A percentile compares a stretch with the other conserved stretches of the same genome.
Conservation (phyloP, 768 basidiomycete species). For the Russula brevipes region DNA sequence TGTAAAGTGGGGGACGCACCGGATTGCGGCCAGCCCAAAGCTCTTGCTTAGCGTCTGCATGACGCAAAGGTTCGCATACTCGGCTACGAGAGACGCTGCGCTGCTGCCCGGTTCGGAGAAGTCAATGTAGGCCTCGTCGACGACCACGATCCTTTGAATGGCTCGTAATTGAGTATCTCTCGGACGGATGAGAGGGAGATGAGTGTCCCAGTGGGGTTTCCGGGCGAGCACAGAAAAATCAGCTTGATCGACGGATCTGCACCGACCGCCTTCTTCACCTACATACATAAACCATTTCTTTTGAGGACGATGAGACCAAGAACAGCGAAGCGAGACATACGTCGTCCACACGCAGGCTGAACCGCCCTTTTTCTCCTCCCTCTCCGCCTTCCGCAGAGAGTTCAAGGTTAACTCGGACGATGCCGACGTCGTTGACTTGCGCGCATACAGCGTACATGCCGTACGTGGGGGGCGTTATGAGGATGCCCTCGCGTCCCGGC, state of each 20-base stretch:
- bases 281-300: slow-evolving; percentile 3
- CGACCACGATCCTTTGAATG: slow-evolving; percentile 84
- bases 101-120: slow-evolving; percentile 63
- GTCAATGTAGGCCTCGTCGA: slow-evolving; percentile 98
- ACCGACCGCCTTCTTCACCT: slow-evolving; percentile 69
- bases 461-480: slow-evolving; percentile 93
- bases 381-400: slow-evolving; percentile 57
- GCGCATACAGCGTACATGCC: slow-evolving; percentile 97
- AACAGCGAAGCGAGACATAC: slow-evolving; percentile 38
- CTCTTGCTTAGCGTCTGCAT: slow-evolving; percentile 96
- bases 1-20: slow-evolving; percentile 45
- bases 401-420: slow-evolving; percentile 73
- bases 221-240: slow-evolving; percentile 93
- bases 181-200: slow-evolving; percentile 69
- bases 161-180: slow-evolving; percentile 65
- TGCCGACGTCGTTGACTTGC: slow-evolving; percentile 86
- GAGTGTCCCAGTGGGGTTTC: slow-evolving; percentile 91
- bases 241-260: slow-evolving; percentile 80
- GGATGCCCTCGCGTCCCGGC: slow-evolving; percentile 71
- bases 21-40: slow-evolving; percentile 91
- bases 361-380: slow-evolving; percentile 65
- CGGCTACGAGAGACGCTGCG: slow-evolving; percentile 64
- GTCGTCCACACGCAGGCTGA: slow-evolving; percentile 69
- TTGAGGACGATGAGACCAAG: background rate
- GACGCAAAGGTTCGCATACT: slow-evolving; percentile 88